Base-by-base conservation (phyloP, 352 stramenopile genomes). In the Pythium chondricola region DNA sequence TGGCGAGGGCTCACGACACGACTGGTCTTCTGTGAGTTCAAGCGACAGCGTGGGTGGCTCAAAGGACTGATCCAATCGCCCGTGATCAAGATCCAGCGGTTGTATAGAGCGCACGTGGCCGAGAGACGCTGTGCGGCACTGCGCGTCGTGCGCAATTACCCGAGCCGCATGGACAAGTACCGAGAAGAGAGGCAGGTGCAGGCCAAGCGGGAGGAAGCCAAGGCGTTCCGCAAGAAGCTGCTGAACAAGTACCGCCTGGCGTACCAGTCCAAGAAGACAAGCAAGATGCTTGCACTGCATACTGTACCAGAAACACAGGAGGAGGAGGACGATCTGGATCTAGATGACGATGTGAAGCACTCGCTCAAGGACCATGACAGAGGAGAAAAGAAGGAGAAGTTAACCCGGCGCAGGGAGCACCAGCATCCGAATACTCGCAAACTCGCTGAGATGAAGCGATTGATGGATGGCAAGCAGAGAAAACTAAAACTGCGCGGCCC, bases 21-120 rank as follows among this genome's bases (percentile, higher is more conserved):
- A 3, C 55, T 80, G 25, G 69, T 84, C 25, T 87, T 80, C 30
- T 58, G 63, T 20, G 77, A 86, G 55, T 76, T 83, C 46, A 84
- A 86, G 45, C 62, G 67, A 2, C 72, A 91, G 36, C 65, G 66
- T 46, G 79, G 63, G 14, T 88, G 76, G 79, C 46, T 79, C 18
- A 66, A 66, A 13, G 67, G 71, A 6, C 68, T 84, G 20, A 72
- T 58, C 33, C 74, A 87, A 51, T 85, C 79, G 17, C 74, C 74
- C 27, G 76, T 73, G 2, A 74, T 86, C 43, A 78, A 75, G 52
- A 82, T 91, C 48, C 76, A 91, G 65, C 72, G 74, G 6, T 30
- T 85, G 8, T 74, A 81, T n/a, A 61, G 76, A 11, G 71, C 54
- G 7, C 63, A 85, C 48, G 43, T 61, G 17, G 77, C 45, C 18